Conservation (phyloP, 78 protist genomes). For the Dictyostelium citrinum region DNA sequence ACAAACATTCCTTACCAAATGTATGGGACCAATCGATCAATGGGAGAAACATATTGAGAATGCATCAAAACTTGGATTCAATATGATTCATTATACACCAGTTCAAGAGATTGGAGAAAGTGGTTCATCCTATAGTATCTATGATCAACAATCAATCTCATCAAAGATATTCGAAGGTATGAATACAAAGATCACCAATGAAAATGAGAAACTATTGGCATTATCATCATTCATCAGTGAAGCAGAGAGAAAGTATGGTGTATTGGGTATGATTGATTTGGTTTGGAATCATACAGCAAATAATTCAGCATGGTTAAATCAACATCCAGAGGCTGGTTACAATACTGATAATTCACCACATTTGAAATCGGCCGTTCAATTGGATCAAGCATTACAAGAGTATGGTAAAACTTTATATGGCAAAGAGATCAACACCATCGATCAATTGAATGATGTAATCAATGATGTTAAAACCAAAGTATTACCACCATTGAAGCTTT, state of each 20-base stretch:
- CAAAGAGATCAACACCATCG: neutral
- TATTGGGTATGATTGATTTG: constrained; percentile 84
- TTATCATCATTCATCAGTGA: neutral
- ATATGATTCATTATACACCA: constrained; percentile 93
- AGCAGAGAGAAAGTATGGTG: constrained; percentile 5
- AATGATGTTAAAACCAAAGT: neutral
- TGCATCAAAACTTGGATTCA: constrained; percentile 80
- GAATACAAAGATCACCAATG: neutral
- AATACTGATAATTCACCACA: constrained; percentile 86
- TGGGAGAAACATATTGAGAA: constrained; percentile 77
- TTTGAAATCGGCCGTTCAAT: constrained; percentile 82
- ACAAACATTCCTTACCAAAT: constrained; percentile 86
- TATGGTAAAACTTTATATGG: constrained; percentile 20
- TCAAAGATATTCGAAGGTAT: neutral
- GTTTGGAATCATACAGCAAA: constrained; percentile 94
- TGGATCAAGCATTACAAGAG: constrained; percentile 82
- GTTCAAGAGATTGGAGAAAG: constrained; percentile 87
- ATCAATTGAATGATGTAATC: neutral
- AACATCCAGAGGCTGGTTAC: constrained; percentile 96
- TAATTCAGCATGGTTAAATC: constrained; percentile 85
- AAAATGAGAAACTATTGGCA: constrained; percentile 11
- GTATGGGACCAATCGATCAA: constrained; percentile 80
- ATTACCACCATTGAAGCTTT: constrained; percentile 68
- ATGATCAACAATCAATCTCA: constrained; percentile 84
- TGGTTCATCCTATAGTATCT: constrained; percentile 83